These are phyloP conservation scores for Triangularia verruculosa DNA, from an alignment of 2,329 filamentous ascomycete genomes.

Conservation along the genomic window DNA sequence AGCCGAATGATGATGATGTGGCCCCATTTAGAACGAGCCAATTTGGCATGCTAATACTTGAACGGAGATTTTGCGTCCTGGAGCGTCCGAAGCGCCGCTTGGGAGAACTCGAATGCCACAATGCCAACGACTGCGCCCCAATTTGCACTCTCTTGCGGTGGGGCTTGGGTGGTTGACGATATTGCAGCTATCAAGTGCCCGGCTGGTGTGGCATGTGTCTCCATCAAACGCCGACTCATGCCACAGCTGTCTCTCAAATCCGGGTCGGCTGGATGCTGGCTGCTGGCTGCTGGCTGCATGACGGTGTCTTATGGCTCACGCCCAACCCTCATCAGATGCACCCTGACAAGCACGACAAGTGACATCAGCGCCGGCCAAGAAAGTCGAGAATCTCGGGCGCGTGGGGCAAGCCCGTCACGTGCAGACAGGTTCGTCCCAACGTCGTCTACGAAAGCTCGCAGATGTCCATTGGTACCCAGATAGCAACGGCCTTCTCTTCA, in stretches of 20 bases:
- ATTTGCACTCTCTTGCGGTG: background rate
- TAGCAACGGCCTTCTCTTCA: background rate
- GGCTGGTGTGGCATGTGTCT: background rate
- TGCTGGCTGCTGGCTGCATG: background rate
- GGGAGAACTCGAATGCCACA: background rate
- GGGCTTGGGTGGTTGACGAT: background rate
- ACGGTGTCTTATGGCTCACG: background rate
- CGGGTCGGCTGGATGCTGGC: background rate
- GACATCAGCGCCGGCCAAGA: slow-evolving; percentile 8
- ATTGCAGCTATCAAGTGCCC: background rate
- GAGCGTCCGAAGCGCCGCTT: background rate
- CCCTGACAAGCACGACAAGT: slow-evolving; percentile 3
- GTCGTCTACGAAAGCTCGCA: background rate
- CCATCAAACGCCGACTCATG: background rate
- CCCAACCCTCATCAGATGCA: slow-evolving; percentile 1
- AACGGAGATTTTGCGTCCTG: background rate
- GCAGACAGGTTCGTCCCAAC: background rate
- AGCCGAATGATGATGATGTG: background rate
- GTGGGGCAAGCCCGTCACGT: slow-evolving; percentile 1
- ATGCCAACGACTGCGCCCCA: background rate
- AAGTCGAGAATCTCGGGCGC: background rate
- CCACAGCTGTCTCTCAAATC: background rate
- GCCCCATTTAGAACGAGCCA: background rate
- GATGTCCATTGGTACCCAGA: background rate
- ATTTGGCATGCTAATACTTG: background rate